phyloP scores from a whole-genome alignment of 2,329 filamentous ascomycete species.

The Bretziella fagacearum region DNA sequence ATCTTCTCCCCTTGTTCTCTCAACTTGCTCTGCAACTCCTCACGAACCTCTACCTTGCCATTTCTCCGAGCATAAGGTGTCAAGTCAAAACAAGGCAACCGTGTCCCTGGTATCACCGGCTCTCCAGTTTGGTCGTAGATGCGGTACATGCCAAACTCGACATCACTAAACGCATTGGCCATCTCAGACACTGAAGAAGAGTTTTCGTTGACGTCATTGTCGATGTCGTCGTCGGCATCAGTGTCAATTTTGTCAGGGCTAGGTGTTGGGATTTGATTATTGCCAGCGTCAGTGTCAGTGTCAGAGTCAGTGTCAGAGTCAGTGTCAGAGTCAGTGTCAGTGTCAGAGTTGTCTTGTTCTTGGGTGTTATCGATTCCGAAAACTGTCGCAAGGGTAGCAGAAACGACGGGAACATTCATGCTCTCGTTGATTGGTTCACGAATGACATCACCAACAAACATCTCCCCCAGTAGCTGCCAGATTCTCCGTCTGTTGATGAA shows the following conservation, averaged over 20 bases:
- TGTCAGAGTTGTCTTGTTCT: too few species aligned
- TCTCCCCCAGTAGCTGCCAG: constrained; percentile 9
- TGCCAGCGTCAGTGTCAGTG: too few species aligned
- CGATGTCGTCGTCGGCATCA: not conserved
- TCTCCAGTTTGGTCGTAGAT: not conserved
- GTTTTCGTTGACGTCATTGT: not conserved
- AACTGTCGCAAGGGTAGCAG: not conserved
- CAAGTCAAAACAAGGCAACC: not conserved
- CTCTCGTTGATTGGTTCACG: not conserved
- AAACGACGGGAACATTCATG: not conserved
- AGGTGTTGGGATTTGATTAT: too few species aligned
- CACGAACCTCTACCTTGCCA: not conserved
- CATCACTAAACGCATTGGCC: not conserved
- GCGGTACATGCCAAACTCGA: not conserved
- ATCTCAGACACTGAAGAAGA: too few species aligned
- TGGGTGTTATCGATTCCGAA: not conserved
- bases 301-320: too few species aligned
- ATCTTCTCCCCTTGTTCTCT: not conserved
- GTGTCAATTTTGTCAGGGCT: too few species aligned
- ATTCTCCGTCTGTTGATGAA: constrained; percentile 7
- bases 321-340: too few species aligned
- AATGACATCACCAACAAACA: constrained; percentile 10
- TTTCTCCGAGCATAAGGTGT: not conserved
- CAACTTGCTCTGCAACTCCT: not conserved
- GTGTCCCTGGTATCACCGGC: not conserved